These are phyloP conservation scores for Rhodotorula graminis DNA, from an alignment of 768 basidiomycete species.

Conservation along the genomic window DNA sequence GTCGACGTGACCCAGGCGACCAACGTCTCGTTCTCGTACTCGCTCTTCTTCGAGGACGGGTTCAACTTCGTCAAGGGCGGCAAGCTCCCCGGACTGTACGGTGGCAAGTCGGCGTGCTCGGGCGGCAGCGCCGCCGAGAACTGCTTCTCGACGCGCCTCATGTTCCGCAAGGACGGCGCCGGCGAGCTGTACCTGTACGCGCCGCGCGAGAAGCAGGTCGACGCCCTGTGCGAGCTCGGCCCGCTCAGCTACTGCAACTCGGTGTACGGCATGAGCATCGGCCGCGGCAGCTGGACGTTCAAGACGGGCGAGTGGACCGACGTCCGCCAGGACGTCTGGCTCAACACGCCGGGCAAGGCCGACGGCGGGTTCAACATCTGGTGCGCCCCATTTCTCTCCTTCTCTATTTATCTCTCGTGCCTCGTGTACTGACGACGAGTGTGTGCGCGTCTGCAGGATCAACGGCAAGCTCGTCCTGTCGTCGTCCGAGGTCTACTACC, in stretches of 20 bases:
- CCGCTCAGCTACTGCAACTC: slow-evolving; percentile 41
- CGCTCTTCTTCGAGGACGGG: slow-evolving; percentile 41
- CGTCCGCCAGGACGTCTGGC: slow-evolving; percentile 64
- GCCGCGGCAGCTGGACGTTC: slow-evolving; percentile 65
- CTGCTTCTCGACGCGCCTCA: slow-evolving; percentile 43
- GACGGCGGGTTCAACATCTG: slow-evolving; percentile 54
- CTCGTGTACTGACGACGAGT: background rate
- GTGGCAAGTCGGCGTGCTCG: slow-evolving; percentile 40
- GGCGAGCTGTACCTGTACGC: slow-evolving; percentile 45
- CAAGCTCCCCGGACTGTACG: slow-evolving; percentile 43
- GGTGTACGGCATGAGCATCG: slow-evolving; percentile 53
- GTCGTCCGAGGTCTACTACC: slow-evolving; percentile 38
- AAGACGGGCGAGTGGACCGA: slow-evolving; percentile 62
- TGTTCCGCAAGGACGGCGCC: slow-evolving; percentile 40
- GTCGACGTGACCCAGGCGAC: slow-evolving; percentile 30
- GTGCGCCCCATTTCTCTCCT: background rate
- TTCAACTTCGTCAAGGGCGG: slow-evolving; percentile 44
- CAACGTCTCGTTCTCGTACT: slow-evolving; percentile 43
- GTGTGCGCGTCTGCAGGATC: slow-evolving; percentile 14
- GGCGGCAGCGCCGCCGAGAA: slow-evolving; percentile 38
- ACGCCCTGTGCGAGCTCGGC: slow-evolving; percentile 35
- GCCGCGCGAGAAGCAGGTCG: slow-evolving; percentile 39
- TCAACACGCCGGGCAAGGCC: slow-evolving; percentile 65
- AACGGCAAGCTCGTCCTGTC: slow-evolving; percentile 40
- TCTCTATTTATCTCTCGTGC: too few species aligned